Evolutionary conservation across 1,139 yeast genomes (phyloP).

Genomic region (Yamadazyma sp.): DNA sequence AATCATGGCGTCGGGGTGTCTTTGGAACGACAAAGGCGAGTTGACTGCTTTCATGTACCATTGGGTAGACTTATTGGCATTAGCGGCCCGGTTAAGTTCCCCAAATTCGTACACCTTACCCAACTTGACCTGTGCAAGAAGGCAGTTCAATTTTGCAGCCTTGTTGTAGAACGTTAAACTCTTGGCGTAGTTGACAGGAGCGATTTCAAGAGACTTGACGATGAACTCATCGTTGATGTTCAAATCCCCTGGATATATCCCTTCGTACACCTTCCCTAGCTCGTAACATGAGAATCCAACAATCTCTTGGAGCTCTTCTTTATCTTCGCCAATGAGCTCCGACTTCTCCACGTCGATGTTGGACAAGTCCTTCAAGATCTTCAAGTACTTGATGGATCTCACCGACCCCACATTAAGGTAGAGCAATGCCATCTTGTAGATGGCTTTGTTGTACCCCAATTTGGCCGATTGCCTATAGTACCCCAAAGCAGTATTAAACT

Average conservation of each 20-base stretch:
- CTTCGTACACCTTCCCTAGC: slow-evolving; percentile 71
- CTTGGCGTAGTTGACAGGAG: slow-evolving; percentile 53
- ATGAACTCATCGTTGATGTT: slow-evolving; percentile 38
- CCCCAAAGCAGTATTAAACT: slow-evolving; percentile 34
- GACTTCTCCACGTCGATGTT: slow-evolving; percentile 35
- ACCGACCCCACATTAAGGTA: slow-evolving; percentile 36
- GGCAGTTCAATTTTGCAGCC: slow-evolving; percentile 75
- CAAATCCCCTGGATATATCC: slow-evolving; percentile 53
- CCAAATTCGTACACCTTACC: slow-evolving; percentile 91
- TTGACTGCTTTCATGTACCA: slow-evolving; percentile 87
- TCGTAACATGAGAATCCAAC: slow-evolving; percentile 48
- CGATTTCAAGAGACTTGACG: slow-evolving; percentile 32
- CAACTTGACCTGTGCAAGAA: slow-evolving; percentile 81
- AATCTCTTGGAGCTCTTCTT: slow-evolving; percentile 42
- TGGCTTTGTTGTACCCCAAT: slow-evolving; percentile 46
- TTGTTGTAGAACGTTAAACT: slow-evolving; percentile 70
- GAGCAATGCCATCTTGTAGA: slow-evolving; percentile 41
- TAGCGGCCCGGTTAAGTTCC: slow-evolving; percentile 62
- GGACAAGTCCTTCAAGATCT: slow-evolving; percentile 39
- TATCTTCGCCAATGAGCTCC: slow-evolving; percentile 41
- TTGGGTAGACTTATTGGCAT: slow-evolving; percentile 75
- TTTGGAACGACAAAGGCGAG: slow-evolving; percentile 48
- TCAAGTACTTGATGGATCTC: slow-evolving; percentile 37
- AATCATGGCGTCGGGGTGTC: slow-evolving; percentile 85
- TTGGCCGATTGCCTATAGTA: slow-evolving; percentile 42